These are phyloP conservation scores for Teratosphaeria pseudoeucalypti DNA, from an alignment of 2,329 filamentous ascomycete species.

Conservation along the genomic window DNA sequence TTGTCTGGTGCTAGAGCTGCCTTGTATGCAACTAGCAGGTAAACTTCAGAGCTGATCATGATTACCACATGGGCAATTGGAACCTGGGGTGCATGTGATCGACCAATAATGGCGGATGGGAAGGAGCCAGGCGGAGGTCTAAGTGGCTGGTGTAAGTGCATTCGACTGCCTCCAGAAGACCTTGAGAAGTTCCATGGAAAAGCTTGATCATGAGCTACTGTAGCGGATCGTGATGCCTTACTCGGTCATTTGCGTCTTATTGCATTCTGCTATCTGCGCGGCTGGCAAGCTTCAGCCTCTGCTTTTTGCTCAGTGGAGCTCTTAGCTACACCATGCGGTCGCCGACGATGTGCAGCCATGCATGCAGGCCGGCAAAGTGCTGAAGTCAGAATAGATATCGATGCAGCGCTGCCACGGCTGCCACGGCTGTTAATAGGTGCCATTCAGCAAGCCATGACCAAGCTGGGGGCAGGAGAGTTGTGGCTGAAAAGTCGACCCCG, in stretches of 20 bases:
- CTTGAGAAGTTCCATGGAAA: not conserved
- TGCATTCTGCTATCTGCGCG: not conserved
- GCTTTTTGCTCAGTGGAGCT: not conserved
- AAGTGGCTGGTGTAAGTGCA: not conserved
- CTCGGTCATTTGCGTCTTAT: not conserved
- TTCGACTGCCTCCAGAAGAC: not conserved
- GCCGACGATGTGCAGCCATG: not conserved
- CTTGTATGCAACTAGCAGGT: not conserved
- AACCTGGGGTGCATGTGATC: not conserved
- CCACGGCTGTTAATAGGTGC: not conserved
- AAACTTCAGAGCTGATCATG: not conserved
- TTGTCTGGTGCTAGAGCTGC: not conserved
- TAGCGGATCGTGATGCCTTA: not conserved
- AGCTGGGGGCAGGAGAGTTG: not conserved
- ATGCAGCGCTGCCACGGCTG: not conserved
- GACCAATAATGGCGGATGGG: not conserved
- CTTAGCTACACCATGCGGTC: no score
- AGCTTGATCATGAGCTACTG: not conserved
- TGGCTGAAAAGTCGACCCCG: not conserved
- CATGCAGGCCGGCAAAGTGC: no score
- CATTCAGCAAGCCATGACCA: not conserved
- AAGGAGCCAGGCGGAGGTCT: not conserved
- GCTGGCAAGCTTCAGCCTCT: not conserved
- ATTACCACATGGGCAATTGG: not conserved
- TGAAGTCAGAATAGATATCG: not conserved